Evolutionary conservation across 2,329 filamentous ascomycete genomes (phyloP), one percentile per base, ranked within the genome.

Genomic region (Pseudovirgaria hyperparasitica): DNA sequence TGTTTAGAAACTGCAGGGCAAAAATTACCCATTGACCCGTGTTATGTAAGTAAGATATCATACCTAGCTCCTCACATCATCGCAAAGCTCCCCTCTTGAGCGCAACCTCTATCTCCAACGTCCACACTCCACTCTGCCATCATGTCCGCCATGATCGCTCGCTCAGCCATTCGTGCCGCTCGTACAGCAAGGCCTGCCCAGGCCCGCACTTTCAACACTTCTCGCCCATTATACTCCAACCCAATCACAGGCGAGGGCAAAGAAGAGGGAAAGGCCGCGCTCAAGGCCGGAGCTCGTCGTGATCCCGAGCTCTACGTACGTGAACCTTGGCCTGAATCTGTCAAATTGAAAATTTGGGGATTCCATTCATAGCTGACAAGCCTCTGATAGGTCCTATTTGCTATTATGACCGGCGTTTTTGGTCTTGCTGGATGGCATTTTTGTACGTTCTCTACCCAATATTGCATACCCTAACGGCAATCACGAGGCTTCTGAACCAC

Each of bases 361-460:
- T 38, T 9, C n/a, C 18, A 8, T 20, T 10, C 16, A 25, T 16
- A 26, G 23, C 29, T 16, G 14, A 13, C 22, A 8, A 20, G 29
- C 23, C 17, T 23, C 11, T 19, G 22, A 32, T 48, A 96, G 90
- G 75, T 96, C 50, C 79, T 98, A 41, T 72, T 86, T 39, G 82
- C 74, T 51, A 76, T 96, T 56, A 93, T 96, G 84, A 76, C 79
- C 46, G 76, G 77, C 55, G 80, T 82, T 46, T 80, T 94, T 51
- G 76, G 76, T 50, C 75, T 90, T 46, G 87, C 82, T 42, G 87
- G 87, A 54, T 92, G 76, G 74, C 84, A 86, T 64, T 82, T 90
- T 48, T 79, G 79, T 82, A 69, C 52, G 60, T 31, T 32, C 23
- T 16, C 31, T 28, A 29, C 22, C 29, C 11, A 19, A 16, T 26